Evolutionary conservation across 352 stramenopile genomes (phyloP).

Genomic region (Aphanomyces cochlioides): DNA sequence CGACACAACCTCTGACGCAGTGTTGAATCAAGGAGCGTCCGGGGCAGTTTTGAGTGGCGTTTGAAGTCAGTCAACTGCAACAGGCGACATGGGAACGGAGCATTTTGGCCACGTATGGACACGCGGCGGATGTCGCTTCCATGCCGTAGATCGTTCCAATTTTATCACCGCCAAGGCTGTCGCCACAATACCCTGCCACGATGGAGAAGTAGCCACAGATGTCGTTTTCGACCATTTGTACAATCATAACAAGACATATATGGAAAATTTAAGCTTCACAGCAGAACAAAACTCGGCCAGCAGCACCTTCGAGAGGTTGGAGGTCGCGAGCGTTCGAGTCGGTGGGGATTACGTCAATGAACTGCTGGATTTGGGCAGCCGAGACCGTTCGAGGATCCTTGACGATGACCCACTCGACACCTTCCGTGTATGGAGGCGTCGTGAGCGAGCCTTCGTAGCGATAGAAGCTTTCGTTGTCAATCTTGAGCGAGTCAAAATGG

Average conservation of each 20-base stretch:
- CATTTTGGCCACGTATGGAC: background rate
- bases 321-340: slow-evolving; percentile 49
- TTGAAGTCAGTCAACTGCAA: background rate
- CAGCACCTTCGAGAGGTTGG: slow-evolving; percentile 37
- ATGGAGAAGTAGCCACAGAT: background rate
- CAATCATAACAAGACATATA: background rate
- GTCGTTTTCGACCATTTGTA: background rate
- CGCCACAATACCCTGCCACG: background rate
- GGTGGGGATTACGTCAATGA: slow-evolving; percentile 40
- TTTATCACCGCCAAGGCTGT: background rate
- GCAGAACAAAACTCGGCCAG: slow-evolving; percentile 25
- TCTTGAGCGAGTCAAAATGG: slow-evolving; percentile 35
- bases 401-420: slow-evolving; percentile 65
- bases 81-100: background rate
- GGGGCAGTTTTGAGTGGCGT: background rate
- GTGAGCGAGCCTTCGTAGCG: slow-evolving; percentile 64
- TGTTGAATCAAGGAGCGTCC: no score
- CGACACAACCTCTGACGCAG: no score
- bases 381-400: slow-evolving; percentile 49
- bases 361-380: slow-evolving; percentile 46
- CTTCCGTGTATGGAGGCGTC: slow-evolving; percentile 69
- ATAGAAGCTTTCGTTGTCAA: slow-evolving; percentile 46
- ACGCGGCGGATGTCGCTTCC: background rate
- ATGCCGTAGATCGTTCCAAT: background rate
- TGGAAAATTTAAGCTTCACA: slow-evolving; percentile 2